Base-by-base conservation (phyloP, 2,329 filamentous ascomycete species). In the Gliomastix tumulicola region DNA sequence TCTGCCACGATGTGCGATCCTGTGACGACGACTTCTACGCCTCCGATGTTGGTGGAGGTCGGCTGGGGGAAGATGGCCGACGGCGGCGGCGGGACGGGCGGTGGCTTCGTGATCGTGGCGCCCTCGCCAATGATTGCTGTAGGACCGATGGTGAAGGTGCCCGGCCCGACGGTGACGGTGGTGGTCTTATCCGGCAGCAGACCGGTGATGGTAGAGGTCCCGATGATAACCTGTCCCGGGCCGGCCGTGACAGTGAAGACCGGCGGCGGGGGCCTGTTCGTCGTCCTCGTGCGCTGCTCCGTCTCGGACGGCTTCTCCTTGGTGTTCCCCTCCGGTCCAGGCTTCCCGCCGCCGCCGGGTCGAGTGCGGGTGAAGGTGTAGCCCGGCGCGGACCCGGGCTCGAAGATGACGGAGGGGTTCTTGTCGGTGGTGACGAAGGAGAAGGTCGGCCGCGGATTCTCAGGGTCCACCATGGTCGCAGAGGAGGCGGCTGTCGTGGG, bases 361-460 rank as follows among this genome's bases (percentile, higher is more conserved):
- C 13, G 13, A n/a, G n/a, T 30, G n/a, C n/a, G 13, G n/a, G 7
- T 6, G 13, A 5, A 10, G 18, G 59, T 60, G 43, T 68, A 71
- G 42, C 53, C 44, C 1, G 68, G 67, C 6, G 58, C 52, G 5
- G 49, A 41, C 13, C 62, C 51, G 3, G 61, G 56, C 2, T 65
- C 48, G 41, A 59, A 56, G 4, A 73, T 60, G 13, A 74, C 67
- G 8, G 66, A 62, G 1, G 72, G 71, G 38, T 75, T 75, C 48
- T 74, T 75, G 48, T 74, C 71, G 4, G 71, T 74, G 3, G 69
- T 74, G 35, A 69, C 49, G 32, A 72, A 65, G 4, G 63, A 69
- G 32, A 69, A 45, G 6, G 63, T 64, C 19, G 46, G 27, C n/a
- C n/a, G n/a, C n/a, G n/a, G n/a, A n/a, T n/a, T n/a, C n/a, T n/a